phyloP scores from a whole-genome alignment of 2,329 filamentous ascomycete genomes.

The Aspergillus fumigatiaffinis region DNA sequence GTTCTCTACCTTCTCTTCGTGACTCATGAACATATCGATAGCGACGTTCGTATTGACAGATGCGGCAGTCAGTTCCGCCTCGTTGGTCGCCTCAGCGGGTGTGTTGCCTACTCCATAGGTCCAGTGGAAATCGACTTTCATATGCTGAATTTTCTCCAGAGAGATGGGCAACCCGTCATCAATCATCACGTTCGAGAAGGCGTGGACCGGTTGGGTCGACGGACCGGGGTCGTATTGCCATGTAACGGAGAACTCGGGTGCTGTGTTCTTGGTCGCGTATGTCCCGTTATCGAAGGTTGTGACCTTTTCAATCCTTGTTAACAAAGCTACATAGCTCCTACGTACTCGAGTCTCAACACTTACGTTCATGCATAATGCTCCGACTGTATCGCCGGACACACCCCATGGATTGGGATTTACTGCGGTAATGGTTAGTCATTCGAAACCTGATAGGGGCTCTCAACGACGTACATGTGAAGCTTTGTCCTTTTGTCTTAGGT shows the following conservation, averaged over 20 bases:
- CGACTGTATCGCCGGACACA: neutral
- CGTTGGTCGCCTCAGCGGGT: slow-evolving; percentile 34
- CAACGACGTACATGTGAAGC: neutral
- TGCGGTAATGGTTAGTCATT: neutral
- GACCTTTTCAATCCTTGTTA: slow-evolving; percentile 32
- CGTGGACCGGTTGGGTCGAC: slow-evolving; percentile 48
- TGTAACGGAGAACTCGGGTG: slow-evolving; percentile 51
- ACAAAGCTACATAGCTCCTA: neutral
- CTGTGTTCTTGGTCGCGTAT: slow-evolving; percentile 45
- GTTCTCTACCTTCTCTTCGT: slow-evolving; percentile 27
- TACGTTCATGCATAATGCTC: neutral
- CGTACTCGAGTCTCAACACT: neutral
- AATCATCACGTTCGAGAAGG: slow-evolving; percentile 53
- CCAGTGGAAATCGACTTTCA: slow-evolving; percentile 50
- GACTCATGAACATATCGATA: slow-evolving; percentile 57
- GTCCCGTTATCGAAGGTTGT: slow-evolving; percentile 50
- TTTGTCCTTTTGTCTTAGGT: neutral
- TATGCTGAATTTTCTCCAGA: slow-evolving; percentile 36
- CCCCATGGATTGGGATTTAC: neutral
- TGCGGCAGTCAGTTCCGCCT: slow-evolving; percentile 30
- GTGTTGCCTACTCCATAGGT: slow-evolving; percentile 47
- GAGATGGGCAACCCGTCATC: slow-evolving; percentile 44
- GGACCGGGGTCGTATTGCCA: slow-evolving; percentile 50
- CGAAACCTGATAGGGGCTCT: neutral
- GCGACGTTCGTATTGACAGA: slow-evolving; percentile 54